Evolutionary conservation across 768 basidiomycete genomes (phyloP).

Genomic region (Boletales sp.): DNA sequence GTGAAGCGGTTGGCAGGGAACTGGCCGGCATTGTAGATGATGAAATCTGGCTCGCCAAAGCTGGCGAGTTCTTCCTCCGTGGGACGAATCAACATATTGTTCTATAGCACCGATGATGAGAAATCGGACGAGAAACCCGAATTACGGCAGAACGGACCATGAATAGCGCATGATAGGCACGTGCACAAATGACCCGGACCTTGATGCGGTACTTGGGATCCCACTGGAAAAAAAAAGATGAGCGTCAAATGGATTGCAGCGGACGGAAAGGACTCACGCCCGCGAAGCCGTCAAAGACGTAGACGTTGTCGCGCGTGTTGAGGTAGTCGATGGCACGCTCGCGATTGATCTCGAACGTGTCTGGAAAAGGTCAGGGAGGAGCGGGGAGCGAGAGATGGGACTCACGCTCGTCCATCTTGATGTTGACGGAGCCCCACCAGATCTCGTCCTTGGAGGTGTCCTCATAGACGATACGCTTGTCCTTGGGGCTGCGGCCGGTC

Average conservation of each 20-base stretch:
- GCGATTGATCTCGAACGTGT: conserved; percentile 99
- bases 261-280: conserved; percentile 50
- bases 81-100: conserved; percentile 99
- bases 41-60: conserved; percentile 98
- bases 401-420: conserved; percentile 96
- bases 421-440: conserved; percentile 99
- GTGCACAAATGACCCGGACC: conserved; percentile 97
- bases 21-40: conserved; percentile 99
- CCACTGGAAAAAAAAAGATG: conserved; percentile 54
- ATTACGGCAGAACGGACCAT: conserved; percentile 60
- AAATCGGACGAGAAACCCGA: conserved; percentile 1
- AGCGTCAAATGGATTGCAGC: background rate
- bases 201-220: conserved; percentile 99
- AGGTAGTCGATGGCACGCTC: conserved; percentile 99
- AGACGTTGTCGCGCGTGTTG: conserved; percentile 97
- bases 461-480: conserved; percentile 99
- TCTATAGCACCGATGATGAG: conserved; percentile 40
- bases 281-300: conserved; percentile 94
- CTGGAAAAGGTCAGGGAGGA: conserved; percentile 31
- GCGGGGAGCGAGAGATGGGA: conserved; percentile 6
- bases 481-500: conserved; percentile 95
- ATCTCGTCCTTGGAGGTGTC: conserved; percentile 95
- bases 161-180: conserved; percentile 98
- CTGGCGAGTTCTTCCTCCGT: conserved; percentile 89
- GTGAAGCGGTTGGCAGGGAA: conserved; percentile 99